Evolutionary conservation across 192 early-diverging fungal genomes (phyloP), one percentile per base, ranked within the genome.

Genomic region (Backusella tuberculispora): DNA sequence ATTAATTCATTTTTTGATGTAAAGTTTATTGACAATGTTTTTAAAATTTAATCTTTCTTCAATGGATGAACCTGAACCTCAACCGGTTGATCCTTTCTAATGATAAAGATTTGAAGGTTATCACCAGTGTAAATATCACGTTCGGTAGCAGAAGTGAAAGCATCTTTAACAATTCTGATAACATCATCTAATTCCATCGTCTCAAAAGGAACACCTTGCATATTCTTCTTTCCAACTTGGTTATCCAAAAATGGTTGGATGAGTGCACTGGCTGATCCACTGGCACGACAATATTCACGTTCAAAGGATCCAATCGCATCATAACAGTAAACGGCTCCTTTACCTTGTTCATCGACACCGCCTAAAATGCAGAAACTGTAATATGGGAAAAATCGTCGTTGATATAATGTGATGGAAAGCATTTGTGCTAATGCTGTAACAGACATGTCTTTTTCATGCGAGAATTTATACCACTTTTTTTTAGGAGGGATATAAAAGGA

Each of bases 81-180:
- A 53, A 96, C 90, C 41, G 94, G 94, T 21, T 60, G 63, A 13
- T 88, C 88, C 75, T 81, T 88, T 50, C 87, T 93, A 69, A 99
- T 91, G 41, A 95, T 86, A 84, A 93, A 97, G 75, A 99, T 92
- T 74, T 99, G 94, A 12, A 98, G 85, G 80, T 86, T 90, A 83
- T 99, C 98, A 74, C 98, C 98, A 21, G 98, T 99, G 83, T 98
- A 92, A 66, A 99, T 99, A 81, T 99, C 97, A 70, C 98, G 94
- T 88, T 99, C 98, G 3, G 98, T 93, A 17, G 97, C 97, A 37
- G 92, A 90, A 5, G 94, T 96, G 79, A 99, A 99, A 9, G 96
- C 93, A 78, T 99, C 98, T 79, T 97, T 98, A 43, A 92, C 90
- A 65, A 99, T 89, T 45, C 89, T 83, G 29, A 92, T 64, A 6